Percentiles rank a stretch among this genome's conserved stretches.
These are phyloP conservation scores for Gossypium trilobum DNA, from an alignment of 441 rosid species.

Conservation along the genomic window DNA sequence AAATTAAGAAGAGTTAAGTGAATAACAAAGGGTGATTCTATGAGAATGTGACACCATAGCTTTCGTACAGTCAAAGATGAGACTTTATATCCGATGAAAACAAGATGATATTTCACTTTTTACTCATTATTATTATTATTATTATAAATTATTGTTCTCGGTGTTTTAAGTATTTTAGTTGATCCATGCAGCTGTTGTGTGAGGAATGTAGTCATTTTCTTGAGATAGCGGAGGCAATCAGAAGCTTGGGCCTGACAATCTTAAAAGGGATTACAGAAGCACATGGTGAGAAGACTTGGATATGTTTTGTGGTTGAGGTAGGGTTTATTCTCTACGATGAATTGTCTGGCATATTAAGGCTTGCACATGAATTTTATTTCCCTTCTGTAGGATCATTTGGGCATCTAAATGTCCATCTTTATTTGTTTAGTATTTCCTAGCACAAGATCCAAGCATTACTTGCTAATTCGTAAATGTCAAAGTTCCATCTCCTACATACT, in stretches of 20 bases:
- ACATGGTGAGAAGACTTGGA: slow-evolving; percentile 69
- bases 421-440: neutral
- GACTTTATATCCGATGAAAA: neutral
- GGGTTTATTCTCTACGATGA: slow-evolving; percentile 5
- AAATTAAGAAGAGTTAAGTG: neutral
- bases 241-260: slow-evolving; percentile 74
- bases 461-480: neutral
- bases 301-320: slow-evolving; percentile 91
- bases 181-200: slow-evolving; percentile 68
- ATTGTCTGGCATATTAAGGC: neutral
- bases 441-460: neutral
- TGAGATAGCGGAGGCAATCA: slow-evolving; percentile 84
- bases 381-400: neutral
- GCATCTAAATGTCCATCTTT: neutral
- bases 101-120: neutral
- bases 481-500: neutral
- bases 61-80: neutral
- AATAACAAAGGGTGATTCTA: neutral
- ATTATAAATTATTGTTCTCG: neutral
- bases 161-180: slow-evolving; percentile 15
- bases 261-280: slow-evolving; percentile 79
- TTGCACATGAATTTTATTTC: neutral
- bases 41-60: neutral
- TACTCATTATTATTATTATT: neutral
- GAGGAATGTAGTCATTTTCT: slow-evolving; percentile 92